Evolutionary conservation across 2,329 filamentous ascomycete species (phyloP).

Genomic region (Colletotrichum musae): DNA sequence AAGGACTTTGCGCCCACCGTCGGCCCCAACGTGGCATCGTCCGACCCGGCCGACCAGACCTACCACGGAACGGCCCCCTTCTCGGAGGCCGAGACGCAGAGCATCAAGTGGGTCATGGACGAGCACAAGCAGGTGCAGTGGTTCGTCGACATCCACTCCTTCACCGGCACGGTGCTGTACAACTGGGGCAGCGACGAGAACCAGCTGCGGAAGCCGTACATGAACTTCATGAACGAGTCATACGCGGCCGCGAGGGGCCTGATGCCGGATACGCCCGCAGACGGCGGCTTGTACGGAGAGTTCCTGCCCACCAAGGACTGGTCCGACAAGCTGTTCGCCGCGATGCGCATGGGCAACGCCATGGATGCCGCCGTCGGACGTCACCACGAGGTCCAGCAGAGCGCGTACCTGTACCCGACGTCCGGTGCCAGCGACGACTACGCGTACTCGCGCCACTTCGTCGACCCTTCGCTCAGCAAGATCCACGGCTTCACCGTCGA

Average conservation of each 20-base stretch:
- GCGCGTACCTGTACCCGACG: conserved; percentile 61
- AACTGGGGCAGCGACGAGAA: conserved; percentile 70
- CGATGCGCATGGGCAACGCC: conserved; percentile 52
- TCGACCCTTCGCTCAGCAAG: conserved; percentile 51
- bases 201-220: conserved; percentile 59
- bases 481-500: conserved; percentile 62
- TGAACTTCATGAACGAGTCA: conserved; percentile 67
- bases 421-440: conserved; percentile 64
- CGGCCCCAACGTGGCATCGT: conserved; percentile 56
- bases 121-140: conserved; percentile 65
- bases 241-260: conserved; percentile 67
- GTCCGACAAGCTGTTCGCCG: conserved; percentile 49
- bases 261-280: conserved; percentile 52
- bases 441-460: conserved; percentile 60
- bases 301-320: conserved; percentile 58
- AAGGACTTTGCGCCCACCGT: conserved; percentile 59
- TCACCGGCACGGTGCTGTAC: conserved; percentile 62
- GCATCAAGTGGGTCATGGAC: conserved; percentile 66
- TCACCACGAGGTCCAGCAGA: conserved; percentile 55
- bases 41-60: conserved; percentile 59
- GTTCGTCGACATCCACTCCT: conserved; percentile 73
- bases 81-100: conserved; percentile 71
- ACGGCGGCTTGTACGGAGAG: conserved; percentile 58
- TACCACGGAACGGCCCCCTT: conserved; percentile 66
- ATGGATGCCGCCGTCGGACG: conserved; percentile 58